Evolutionary conservation across 2,329 filamentous ascomycete genomes (phyloP).

Genomic region (Phoma sp.): DNA sequence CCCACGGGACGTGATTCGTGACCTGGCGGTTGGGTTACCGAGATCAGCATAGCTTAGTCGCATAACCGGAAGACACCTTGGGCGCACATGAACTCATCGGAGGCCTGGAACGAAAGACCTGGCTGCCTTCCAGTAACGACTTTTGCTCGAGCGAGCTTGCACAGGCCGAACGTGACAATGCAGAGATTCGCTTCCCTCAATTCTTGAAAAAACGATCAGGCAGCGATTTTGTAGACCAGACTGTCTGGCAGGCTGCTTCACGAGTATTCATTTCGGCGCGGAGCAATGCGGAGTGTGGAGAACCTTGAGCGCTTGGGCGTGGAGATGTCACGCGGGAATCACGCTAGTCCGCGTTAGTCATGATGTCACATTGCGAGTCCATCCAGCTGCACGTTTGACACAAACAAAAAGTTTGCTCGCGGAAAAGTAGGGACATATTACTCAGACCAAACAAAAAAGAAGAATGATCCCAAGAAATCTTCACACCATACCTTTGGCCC

Average conservation of each 20-base stretch:
- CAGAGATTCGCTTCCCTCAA: neutral
- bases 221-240: neutral
- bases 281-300: slow-evolving; percentile 17
- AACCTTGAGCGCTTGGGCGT: slow-evolving; percentile 10
- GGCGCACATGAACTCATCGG: neutral
- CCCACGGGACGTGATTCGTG: slow-evolving; percentile 4
- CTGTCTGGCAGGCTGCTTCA: neutral
- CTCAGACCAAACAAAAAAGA: too few species aligned
- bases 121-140: neutral
- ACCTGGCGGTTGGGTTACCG: slow-evolving; percentile 12
- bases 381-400: neutral
- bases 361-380: neutral
- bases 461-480: too few species aligned
- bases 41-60: slow-evolving; percentile 13
- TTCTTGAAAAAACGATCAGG: neutral
- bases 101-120: neutral
- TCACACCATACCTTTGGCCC: neutral
- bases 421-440: neutral
- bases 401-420: neutral
- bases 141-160: neutral
- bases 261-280: neutral
- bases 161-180: neutral
- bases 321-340: slow-evolving; percentile 6
- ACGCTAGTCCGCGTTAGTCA: neutral
- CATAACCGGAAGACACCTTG: neutral